Base-by-base conservation (phyloP, 2,329 filamentous ascomycete species). In the Talaromyces sp. region DNA sequence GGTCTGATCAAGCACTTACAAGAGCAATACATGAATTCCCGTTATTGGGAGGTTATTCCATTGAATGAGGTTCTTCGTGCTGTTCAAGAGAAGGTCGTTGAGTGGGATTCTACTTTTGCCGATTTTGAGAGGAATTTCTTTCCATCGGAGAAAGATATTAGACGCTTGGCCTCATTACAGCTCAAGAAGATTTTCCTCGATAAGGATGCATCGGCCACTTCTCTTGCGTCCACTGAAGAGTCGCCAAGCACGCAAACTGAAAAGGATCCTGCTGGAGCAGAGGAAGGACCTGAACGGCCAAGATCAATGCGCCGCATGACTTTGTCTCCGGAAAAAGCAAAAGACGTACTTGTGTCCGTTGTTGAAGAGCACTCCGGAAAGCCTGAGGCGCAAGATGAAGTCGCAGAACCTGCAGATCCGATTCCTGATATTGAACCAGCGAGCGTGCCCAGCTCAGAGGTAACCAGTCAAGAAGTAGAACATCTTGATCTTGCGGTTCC, bases 1-100 rank as follows among this genome's bases (percentile, higher is more conserved):
- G 82, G 84, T 60, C 81, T 98, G 59, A 82, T 92, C 58, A 85
- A 85, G 59, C 90, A 91, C 66, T 81, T 99, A 9, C 92, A 97
- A 73, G 88, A 93, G 37, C 91, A 91, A 66, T 99, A 99, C 72
- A 92, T 95, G 79, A 88, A 88, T 66, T 96, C 93, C 1, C 93
- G 92, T 72, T 98, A 98, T 73, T 99, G 96, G 79, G 95, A 99
- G 76, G 88, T 97, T 61, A 93, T 98, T 57, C 95, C 96, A 0
- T 84, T 99, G 66, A 99, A 98, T 69, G 84, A 89, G 63, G 90
- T 93, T 7, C 86, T 97, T 57, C 88, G 93, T 67, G 90, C 91
- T 62, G 95, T 96, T 81, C 88, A 98, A 67, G 93, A 97, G 72
- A 96, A 91, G 69, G 93, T 93, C 3, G 88, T 92, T 21, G 91